Base-by-base conservation (phyloP, 306 rosid species). In the Chamaecrista fasciculata region DNA sequence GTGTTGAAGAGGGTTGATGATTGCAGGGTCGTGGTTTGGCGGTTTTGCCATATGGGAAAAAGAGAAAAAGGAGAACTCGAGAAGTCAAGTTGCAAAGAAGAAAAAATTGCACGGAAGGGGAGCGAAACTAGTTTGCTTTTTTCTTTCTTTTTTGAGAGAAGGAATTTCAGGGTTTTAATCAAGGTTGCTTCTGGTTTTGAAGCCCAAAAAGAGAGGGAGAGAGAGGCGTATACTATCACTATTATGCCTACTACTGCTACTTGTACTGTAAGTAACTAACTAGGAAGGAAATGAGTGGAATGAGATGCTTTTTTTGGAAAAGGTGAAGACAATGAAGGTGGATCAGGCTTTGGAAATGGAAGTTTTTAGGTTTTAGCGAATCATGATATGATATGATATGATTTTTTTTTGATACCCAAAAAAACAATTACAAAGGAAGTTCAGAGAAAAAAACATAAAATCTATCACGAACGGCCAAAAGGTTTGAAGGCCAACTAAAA, bases 31-130 rank as follows among this genome's bases (percentile, higher is more conserved):
- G 69, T 52, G 80, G 60, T 75, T 83, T 76, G 71, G 85, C 64
- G 60, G 82, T 34, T 64, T 74, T 55, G 84, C 74, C 91, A 86
- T 86, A 6, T 40, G 62, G 19, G 5, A 49, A 36, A 1, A 29
- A 66, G 74, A 20, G 55, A 43, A 6, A 26, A 12, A 29, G n/a
- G 6, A 50, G 51, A 4, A 66, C 43, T 28, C 21, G 71, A 4
- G 19, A 53, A 50, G 55, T 57, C 74, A 67, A 67, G 67, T 19
- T 53, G 11, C n/a, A 23, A 8, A 29, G 21, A 34, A n/a, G 46
- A 73, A 67, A 52, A n/a, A n/a, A n/a, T n/a, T 25, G 42, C 64
- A 29, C 36, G 50, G 70, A 71, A 37, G 34, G 59, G 48, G 25
- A 66, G 49, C 0, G 21, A 71, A 72, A 83, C 69, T 11, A 12